Base-by-base conservation (phyloP, 768 basidiomycete species). In the Termitomyces sp. region DNA sequence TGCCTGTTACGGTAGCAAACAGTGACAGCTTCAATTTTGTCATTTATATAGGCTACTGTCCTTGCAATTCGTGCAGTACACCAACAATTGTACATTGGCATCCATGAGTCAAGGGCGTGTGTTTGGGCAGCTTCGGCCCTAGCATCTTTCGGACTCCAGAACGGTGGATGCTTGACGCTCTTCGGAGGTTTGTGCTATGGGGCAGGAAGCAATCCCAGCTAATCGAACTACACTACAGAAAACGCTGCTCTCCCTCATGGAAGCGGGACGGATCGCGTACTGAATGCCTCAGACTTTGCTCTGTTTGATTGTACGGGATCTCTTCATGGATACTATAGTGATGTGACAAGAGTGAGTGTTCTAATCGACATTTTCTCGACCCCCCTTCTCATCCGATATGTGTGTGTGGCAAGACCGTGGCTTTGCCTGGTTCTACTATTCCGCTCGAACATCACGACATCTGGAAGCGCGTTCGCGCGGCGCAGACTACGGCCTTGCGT, bases 171-270 rank as follows among this genome's bases (percentile, higher is more conserved):
- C 19, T 72, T 91, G 34, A 85, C 89, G 2, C 74, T 93, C 19
- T 93, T 95, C 64, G 91, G 91, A 64, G 85, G 91, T 90, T 25
- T 11, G 39, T 43, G 53, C 25, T 47, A 58, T 57, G 34, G 37
- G 35, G 21, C 35, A 21, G 50, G 21, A 25, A 25, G 19, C 51
- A 10, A 51, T 27, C 6, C 1, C 27, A n/a, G 50, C 50, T 51
- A n/a, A 51, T 7, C 9, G 6, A 6, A 25, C 16, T 44, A 12
- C 66, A 93, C n/a, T 45, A 11, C 67, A 94, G 92, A 88, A 57
- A 89, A 94, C 62, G 92, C 91, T 5, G 91, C 91, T 3, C 79
- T 91, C 23, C 92, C 91, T 3, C 93, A 94, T 67, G 94, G 91
- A 6, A 76, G 79, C 37, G 89, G 90, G 2, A 86, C 85, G 0